phyloP scores from a whole-genome alignment of 345 rosid species.

The Hibiscus syriacus region DNA sequence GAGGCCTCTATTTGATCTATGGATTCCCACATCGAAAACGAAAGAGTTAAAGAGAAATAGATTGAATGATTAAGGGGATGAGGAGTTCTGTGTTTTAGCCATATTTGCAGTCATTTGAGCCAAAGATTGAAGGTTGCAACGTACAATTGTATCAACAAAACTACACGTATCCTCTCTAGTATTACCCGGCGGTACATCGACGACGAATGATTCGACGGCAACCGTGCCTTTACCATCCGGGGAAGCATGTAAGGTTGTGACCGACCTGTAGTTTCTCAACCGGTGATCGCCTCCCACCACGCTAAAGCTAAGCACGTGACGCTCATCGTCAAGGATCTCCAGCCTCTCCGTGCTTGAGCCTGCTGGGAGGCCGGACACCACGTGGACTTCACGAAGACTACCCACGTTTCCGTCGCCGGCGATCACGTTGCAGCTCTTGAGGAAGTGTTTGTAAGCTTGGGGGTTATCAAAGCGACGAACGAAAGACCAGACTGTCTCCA shows the following conservation, averaged over 20 bases:
- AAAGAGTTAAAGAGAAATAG: not conserved
- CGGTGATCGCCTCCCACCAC: slow-evolving; percentile 89
- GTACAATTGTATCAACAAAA: slow-evolving; percentile 70
- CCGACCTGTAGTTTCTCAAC: slow-evolving; percentile 62
- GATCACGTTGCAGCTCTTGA: slow-evolving; percentile 65
- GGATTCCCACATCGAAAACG: not conserved
- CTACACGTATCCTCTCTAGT: slow-evolving; percentile 70
- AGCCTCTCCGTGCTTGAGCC: slow-evolving; percentile 68
- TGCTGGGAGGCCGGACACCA: slow-evolving; percentile 86
- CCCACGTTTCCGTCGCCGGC: slow-evolving; percentile 74
- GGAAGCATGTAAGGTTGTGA: slow-evolving; percentile 65
- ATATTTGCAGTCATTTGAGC: slow-evolving; percentile 55
- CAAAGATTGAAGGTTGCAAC: slow-evolving; percentile 81
- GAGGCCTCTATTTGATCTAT: not conserved
- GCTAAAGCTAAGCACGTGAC: slow-evolving; percentile 68
- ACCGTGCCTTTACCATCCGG: slow-evolving; percentile 36
- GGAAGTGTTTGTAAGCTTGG: slow-evolving; percentile 71
- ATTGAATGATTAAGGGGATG: not conserved
- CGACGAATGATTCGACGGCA: slow-evolving; percentile 80
- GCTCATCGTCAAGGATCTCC: slow-evolving; percentile 83
- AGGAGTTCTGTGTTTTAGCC: slow-evolving; percentile 15
- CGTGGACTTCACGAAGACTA: slow-evolving; percentile 58
- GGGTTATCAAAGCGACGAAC: slow-evolving; percentile 82
- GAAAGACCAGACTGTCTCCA: slow-evolving; percentile 65
- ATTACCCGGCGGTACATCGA: slow-evolving; percentile 75